Percentiles rank a stretch among this genome's conserved stretches.
Evolutionary conservation across 345 rosid genomes (phyloP).

Genomic region (Raphanus sativus): DNA sequence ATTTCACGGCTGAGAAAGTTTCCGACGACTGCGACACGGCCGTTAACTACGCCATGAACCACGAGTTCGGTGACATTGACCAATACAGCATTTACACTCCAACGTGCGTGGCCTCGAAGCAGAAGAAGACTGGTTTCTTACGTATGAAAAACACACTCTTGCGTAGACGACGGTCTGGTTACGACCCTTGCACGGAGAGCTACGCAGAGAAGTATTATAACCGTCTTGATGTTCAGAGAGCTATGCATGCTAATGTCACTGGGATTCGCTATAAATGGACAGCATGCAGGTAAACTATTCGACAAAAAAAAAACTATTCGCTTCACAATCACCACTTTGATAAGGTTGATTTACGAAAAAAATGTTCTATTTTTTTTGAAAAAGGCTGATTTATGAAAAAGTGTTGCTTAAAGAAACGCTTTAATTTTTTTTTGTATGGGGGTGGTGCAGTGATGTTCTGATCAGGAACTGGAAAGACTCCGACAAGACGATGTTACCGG

Average conservation of each 20-base stretch:
- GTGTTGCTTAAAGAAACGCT: not conserved
- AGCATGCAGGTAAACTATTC: slow-evolving; percentile 67
- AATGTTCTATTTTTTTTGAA: no score
- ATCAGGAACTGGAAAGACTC: slow-evolving; percentile 80
- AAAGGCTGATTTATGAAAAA: no score
- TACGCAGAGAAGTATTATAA: slow-evolving; percentile 89
- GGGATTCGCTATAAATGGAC: slow-evolving; percentile 86
- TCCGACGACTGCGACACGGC: slow-evolving; percentile 56
- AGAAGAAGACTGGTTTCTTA: slow-evolving; percentile 28
- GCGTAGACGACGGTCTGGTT: slow-evolving; percentile 62
- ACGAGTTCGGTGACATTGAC: slow-evolving; percentile 80
- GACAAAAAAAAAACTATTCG: no score
- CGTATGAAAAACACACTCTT: slow-evolving; percentile 62
- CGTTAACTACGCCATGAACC: slow-evolving; percentile 59
- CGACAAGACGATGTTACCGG: slow-evolving; percentile 61
- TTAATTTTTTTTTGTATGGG: not conserved
- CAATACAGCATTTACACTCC: slow-evolving; percentile 92
- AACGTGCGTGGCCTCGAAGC: slow-evolving; percentile 41
- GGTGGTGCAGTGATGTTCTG: slow-evolving; percentile 55
- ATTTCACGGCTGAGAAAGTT: slow-evolving; percentile 52
- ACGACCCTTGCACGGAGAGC: slow-evolving; percentile 81
- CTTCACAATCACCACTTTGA: no score
- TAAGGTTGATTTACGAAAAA: no score
- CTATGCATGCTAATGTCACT: slow-evolving; percentile 79
- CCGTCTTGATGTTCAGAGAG: slow-evolving; percentile 66